These are phyloP conservation scores for Glonium stellatum DNA, from an alignment of 495 filamentous ascomycete species.

Conservation along the genomic window DNA sequence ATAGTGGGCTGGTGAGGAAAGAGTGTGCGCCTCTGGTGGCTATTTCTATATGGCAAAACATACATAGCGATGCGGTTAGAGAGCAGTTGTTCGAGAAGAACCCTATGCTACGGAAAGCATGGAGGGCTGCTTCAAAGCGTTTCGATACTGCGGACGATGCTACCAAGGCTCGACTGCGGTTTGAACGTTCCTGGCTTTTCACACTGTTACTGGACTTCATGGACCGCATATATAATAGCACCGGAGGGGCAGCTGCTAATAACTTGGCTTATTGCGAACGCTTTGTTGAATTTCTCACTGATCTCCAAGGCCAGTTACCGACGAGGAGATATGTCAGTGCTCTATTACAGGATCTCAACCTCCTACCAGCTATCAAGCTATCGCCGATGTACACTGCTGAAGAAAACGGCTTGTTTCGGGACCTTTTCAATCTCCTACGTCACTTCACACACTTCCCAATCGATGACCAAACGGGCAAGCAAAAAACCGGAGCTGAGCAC, in stretches of 20 bases:
- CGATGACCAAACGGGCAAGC: constrained; percentile 80
- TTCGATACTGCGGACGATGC: constrained; percentile 82
- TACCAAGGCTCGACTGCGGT: constrained; percentile 69
- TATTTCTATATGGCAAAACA: constrained; percentile 90
- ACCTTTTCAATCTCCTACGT: constrained; percentile 67
- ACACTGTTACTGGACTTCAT: constrained; percentile 80
- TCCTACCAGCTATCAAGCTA: constrained; percentile 73
- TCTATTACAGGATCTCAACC: constrained; percentile 80
- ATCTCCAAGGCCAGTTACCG: constrained; percentile 87
- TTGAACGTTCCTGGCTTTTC: constrained; percentile 92
- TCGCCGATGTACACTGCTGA: constrained; percentile 70
- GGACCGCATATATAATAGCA: constrained; percentile 56
- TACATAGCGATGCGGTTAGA: constrained; percentile 64
- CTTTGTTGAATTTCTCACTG: constrained; percentile 83
- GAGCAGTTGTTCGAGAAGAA: constrained; percentile 62
- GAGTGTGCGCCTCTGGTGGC: constrained; percentile 94
- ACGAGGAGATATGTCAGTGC: constrained; percentile 92
- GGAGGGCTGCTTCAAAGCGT: constrained; percentile 79
- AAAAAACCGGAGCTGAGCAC: constrained; percentile 62
- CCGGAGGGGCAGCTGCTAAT: constrained; percentile 41
- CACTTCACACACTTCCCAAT: constrained; percentile 86
- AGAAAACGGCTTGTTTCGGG: constrained; percentile 71
- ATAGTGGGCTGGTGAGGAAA: constrained; percentile 81
- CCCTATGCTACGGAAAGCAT: constrained; percentile 71
- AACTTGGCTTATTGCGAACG: constrained; percentile 82